Evolutionary conservation across 208 protist genomes (phyloP), one percentile per base, ranked within the genome.

Genomic region (Naegleria gruberi): DNA sequence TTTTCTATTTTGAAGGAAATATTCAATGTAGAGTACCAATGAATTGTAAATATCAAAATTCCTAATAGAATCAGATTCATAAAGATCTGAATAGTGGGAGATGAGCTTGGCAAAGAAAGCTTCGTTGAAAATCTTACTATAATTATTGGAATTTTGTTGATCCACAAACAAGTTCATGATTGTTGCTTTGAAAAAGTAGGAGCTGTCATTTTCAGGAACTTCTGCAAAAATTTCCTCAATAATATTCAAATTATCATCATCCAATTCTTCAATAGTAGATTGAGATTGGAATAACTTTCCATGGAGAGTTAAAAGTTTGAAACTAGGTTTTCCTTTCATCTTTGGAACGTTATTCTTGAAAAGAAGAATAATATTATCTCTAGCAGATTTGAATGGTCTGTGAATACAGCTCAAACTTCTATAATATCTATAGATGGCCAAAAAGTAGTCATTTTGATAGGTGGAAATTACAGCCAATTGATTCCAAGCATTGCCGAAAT

Each of bases 391-490:
- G 8, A 77, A 77, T 37, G 65, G 65, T 77, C 65, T 87, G 34
- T 55, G 17, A 37, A 40, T 55, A 41, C 23, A 65, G 34, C 65
- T n/a, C 30, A 90, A 90, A 83, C 30, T 43, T 83, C 88, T 83
- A 43, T 45, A 82, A 82, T 90, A 90, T 55, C 81, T 47, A 85
- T 90, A 90, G 42, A 90, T 77, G 10, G 51, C 10, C 30, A 74
- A 30, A 43, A 34, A 90, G 19, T 23, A 12, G 3, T 82, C 19
- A 43, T 82, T 65, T 30, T 77, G 4, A 82, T 90, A 90, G 26
- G 51, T 90, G 15, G 51, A 45, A 73, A 90, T 10, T 4, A 90
- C 88, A 30, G 88, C 88, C 42, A 90, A 82, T 90, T 90, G 88
- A 82, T 90, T 90, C 12, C 51, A 44, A 26, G 88, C 34, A 90